phyloP scores from a whole-genome alignment of 768 basidiomycete species.

The Russula lepida region DNA sequence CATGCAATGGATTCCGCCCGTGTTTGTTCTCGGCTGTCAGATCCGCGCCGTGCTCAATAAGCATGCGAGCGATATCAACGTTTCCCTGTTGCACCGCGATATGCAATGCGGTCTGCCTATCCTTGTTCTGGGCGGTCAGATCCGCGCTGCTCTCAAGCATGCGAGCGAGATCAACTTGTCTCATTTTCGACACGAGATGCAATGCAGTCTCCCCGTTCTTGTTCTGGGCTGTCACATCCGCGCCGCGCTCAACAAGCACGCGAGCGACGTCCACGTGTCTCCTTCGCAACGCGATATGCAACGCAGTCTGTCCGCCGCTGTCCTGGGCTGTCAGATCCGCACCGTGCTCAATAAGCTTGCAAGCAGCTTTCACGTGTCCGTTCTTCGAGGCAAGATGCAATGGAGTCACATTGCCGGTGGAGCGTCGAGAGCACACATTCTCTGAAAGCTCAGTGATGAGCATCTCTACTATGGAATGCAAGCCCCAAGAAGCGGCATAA shows the following conservation, averaged over 20 bases:
- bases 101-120: too few species aligned
- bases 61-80: too few species aligned
- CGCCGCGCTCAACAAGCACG: not conserved
- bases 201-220: not conserved
- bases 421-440: not conserved
- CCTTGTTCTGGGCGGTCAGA: too few species aligned
- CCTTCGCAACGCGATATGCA: not conserved
- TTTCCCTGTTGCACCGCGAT: too few species aligned
- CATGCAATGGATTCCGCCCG: too few species aligned
- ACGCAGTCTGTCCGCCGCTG: not conserved
- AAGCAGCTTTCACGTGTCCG: not conserved
- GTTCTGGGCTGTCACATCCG: not conserved
- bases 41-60: too few species aligned
- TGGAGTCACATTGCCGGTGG: not conserved
- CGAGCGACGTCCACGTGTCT: not conserved
- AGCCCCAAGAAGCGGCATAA: not conserved
- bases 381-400: not conserved
- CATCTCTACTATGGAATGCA: not conserved
- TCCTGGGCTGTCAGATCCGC: not conserved
- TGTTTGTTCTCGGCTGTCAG: too few species aligned
- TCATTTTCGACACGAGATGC: not conserved
- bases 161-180: not conserved
- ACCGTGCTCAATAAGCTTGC: not conserved
- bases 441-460: not conserved
- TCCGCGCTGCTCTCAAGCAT: too few species aligned